phyloP scores from a whole-genome alignment of 129 eudicot genomes.

The Gnaphalium uliginosum region DNA sequence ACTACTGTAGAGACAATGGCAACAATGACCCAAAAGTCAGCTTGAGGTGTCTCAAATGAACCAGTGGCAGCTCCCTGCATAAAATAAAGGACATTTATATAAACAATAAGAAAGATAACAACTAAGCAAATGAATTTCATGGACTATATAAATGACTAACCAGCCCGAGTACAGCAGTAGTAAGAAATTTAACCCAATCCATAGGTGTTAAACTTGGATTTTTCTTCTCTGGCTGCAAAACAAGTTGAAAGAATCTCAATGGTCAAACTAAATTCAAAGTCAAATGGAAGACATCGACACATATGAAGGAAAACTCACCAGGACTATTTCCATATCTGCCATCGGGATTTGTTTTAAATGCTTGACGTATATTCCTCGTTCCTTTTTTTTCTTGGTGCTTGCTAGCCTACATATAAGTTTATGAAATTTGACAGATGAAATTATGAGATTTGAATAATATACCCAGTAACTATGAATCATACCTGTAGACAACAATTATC shows the following conservation, averaged over 20 bases:
- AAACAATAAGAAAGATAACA: neutral
- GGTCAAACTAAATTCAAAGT: neutral
- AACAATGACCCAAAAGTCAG: slow-evolving; percentile 87
- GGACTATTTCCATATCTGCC: slow-evolving; percentile 98
- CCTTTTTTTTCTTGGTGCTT: slow-evolving; percentile 45
- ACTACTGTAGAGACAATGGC: slow-evolving; percentile 81
- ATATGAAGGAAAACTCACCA: slow-evolving; percentile 40
- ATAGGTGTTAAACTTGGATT: slow-evolving; percentile 93
- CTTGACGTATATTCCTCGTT: slow-evolving; percentile 83
- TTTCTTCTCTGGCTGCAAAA: slow-evolving; percentile 84
- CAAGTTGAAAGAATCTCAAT: slow-evolving; percentile 1
- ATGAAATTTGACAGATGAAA: neutral
- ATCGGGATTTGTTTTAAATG: slow-evolving; percentile 92
- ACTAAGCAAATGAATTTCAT: neutral
- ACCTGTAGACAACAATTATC: slow-evolving; percentile 98
- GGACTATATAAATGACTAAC: slow-evolving; percentile 40
- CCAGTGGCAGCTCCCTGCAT: slow-evolving; percentile 76
- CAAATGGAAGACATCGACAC: neutral
- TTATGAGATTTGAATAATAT: neutral
- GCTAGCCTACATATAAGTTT: slow-evolving; percentile 54
- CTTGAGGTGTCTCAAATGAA: slow-evolving; percentile 74
- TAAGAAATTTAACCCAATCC: slow-evolving; percentile 93
- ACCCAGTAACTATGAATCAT: neutral
- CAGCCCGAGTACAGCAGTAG: slow-evolving; percentile 82
- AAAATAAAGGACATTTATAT: neutral